Base-by-base conservation (phyloP, 2,329 filamentous ascomycete genomes). In the Xylaria sp. region DNA sequence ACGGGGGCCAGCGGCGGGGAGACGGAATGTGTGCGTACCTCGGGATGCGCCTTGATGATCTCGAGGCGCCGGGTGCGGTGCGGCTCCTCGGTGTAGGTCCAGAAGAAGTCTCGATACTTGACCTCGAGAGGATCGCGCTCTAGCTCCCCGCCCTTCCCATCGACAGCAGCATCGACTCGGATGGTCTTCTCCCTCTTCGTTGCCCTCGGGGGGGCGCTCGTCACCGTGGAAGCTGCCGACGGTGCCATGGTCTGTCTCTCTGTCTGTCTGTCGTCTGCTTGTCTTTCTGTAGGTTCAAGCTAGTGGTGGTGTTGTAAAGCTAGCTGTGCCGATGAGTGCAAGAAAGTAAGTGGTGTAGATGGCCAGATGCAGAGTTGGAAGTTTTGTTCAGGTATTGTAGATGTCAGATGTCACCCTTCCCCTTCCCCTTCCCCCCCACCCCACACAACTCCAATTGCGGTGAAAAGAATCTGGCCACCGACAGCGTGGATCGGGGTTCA, bases 41-140 rank as follows among this genome's bases (percentile, higher is more conserved):
- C 95, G 55, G 96, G 96, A 79, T 99, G 95, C 63, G 95, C 94
- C 84, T 97, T 98, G 82, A 99, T 98, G 76, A 99, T 99, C 70
- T 94, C 93, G 75, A 95, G 89, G 65, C 96, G 89, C 74, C 96
- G 87, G 36, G 95, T 96, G 74, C 94, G 89, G 81, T 99, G 96
- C 70, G 96, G 96, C 82, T 99, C 96, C 80, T 99, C 96, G 10
- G 96, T 97, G 79, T 99, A 98, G 46, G 96, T 97, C 96, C 97
- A 98, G 83, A 97, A 97, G 86, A 98, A 98, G 79, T 90, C 86
- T 70, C 90, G 76, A 71, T 84, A 79, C 60, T 79, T 79, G n/a
- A 76, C 71, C 73, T 83, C 81, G 62, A 81, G 70, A 36, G 78
- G 76, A 61, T 86, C 80, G 61, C 80, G 77, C 69, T 62, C 68